A percentile compares a stretch with the other conserved stretches of the same genome.
Evolutionary conservation across 2,329 filamentous ascomycete species (phyloP).

Genomic region (Hymenoscyphus occultus): DNA sequence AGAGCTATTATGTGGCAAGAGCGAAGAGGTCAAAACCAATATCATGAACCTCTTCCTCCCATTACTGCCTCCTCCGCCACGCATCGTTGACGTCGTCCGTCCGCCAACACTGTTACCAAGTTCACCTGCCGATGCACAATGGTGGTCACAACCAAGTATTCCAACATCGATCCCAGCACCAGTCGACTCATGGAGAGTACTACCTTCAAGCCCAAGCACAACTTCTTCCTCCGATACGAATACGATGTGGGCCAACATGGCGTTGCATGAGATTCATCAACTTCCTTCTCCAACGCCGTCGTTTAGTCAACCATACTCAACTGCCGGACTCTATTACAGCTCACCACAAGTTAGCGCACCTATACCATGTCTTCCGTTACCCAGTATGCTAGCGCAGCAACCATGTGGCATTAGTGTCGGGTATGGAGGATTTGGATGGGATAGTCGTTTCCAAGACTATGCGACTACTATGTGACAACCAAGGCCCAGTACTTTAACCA

Average conservation of each 20-base stretch:
- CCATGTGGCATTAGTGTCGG: slow-evolving; percentile 76
- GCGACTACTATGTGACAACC: slow-evolving; percentile 81
- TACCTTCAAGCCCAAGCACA: slow-evolving; percentile 83
- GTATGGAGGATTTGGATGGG: slow-evolving; percentile 81
- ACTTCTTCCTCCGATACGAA: slow-evolving; percentile 64
- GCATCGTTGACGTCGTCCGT: slow-evolving; percentile 84
- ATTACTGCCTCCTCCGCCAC: slow-evolving; percentile 79
- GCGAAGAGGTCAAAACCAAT: slow-evolving; percentile 86
- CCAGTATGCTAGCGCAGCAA: slow-evolving; percentile 80
- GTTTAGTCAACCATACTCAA: slow-evolving; percentile 74
- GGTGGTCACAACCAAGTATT: slow-evolving; percentile 75
- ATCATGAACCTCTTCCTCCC: slow-evolving; percentile 83
- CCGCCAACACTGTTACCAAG: slow-evolving; percentile 83
- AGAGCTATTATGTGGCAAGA: slow-evolving; percentile 86
- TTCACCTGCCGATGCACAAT: slow-evolving; percentile 67
- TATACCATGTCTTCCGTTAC: slow-evolving; percentile 74
- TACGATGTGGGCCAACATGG: slow-evolving; percentile 77
- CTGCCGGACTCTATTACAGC: slow-evolving; percentile 75
- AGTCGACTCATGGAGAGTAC: slow-evolving; percentile 85
- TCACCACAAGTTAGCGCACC: slow-evolving; percentile 71
- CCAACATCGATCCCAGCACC: slow-evolving; percentile 64
- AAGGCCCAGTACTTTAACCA: slow-evolving; percentile 40
- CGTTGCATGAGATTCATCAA: slow-evolving; percentile 64
- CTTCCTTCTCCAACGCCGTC: slow-evolving; percentile 76
- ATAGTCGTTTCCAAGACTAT: slow-evolving; percentile 74